phyloP scores from a whole-genome alignment of 2,329 filamentous ascomycete genomes.

The Domatiomyces catenatus region DNA sequence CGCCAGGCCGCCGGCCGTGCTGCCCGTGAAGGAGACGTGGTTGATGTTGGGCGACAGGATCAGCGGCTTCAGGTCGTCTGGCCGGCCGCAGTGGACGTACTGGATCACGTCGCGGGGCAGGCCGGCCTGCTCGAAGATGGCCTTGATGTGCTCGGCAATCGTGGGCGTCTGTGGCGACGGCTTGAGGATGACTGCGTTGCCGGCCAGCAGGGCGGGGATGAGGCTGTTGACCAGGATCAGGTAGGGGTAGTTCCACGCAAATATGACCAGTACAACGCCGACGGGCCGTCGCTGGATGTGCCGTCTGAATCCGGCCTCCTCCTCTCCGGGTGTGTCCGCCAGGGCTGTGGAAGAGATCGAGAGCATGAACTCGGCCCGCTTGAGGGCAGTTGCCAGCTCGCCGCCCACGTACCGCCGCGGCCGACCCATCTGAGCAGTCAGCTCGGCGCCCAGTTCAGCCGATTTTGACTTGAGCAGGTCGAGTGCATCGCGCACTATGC shows the following conservation, averaged over 20 bases:
- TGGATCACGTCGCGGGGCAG: slow-evolving; percentile 73
- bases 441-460: slow-evolving; percentile 66
- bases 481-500: slow-evolving; percentile 67
- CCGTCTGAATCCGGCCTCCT: slow-evolving; percentile 75
- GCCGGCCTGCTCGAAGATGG: slow-evolving; percentile 64
- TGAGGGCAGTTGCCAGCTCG: slow-evolving; percentile 72
- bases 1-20: slow-evolving; percentile 70
- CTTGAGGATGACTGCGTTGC: slow-evolving; percentile 85
- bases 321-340: slow-evolving; percentile 57
- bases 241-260: slow-evolving; percentile 97
- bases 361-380: slow-evolving; percentile 70
- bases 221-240: slow-evolving; percentile 85
- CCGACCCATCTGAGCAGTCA: slow-evolving; percentile 90
- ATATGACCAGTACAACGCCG: slow-evolving; percentile 75
- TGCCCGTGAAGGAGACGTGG: slow-evolving; percentile 85
- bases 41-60: slow-evolving; percentile 62
- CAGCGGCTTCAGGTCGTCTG: slow-evolving; percentile 59
- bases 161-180: slow-evolving; percentile 91
- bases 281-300: slow-evolving; percentile 81
- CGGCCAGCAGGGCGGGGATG: slow-evolving; percentile 76
- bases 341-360: slow-evolving; percentile 68
- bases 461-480: slow-evolving; percentile 53
- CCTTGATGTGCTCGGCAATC: slow-evolving; percentile 66
- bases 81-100: slow-evolving; percentile 79
- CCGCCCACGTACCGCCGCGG: slow-evolving; percentile 75